Percentiles rank a stretch among this genome's conserved stretches.
These are phyloP conservation scores for Citrullus mucosospermus DNA, from an alignment of 306 rosid species.

Conservation along the genomic window DNA sequence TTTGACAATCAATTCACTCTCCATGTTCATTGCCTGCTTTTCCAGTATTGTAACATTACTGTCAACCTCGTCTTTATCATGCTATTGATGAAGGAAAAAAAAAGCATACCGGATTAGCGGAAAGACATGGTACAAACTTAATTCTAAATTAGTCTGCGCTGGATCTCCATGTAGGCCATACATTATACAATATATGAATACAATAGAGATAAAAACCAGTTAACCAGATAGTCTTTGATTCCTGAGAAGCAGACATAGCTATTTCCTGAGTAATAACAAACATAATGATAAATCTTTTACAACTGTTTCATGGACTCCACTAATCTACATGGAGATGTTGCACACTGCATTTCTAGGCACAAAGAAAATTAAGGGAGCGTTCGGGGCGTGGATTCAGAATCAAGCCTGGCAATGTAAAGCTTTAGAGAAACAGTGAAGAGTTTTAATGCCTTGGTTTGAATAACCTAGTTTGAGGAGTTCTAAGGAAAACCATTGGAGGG, in stretches of 20 bases:
- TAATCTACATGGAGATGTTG: background rate
- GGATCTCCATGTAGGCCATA: background rate
- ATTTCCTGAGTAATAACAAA: background rate
- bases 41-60: constrained; percentile 23
- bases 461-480: background rate
- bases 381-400: background rate
- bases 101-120: background rate
- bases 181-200: background rate
- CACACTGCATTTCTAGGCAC: background rate
- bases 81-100: constrained; percentile 5
- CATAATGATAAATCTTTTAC: background rate
- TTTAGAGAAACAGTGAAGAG: background rate
- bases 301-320: background rate
- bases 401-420: background rate
- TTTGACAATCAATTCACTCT: constrained; percentile 35
- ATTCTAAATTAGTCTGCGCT: background rate
- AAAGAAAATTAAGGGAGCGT: background rate
- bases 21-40: constrained; percentile 27
- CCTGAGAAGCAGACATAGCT: background rate
- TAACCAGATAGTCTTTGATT: background rate
- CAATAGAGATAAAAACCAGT: background rate
- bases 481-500: background rate
- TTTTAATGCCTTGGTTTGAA: background rate
- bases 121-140: background rate
- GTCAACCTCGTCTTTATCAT: constrained; percentile 17